phyloP scores from a whole-genome alignment of 768 basidiomycete genomes.

The Austroboletus festivus region DNA sequence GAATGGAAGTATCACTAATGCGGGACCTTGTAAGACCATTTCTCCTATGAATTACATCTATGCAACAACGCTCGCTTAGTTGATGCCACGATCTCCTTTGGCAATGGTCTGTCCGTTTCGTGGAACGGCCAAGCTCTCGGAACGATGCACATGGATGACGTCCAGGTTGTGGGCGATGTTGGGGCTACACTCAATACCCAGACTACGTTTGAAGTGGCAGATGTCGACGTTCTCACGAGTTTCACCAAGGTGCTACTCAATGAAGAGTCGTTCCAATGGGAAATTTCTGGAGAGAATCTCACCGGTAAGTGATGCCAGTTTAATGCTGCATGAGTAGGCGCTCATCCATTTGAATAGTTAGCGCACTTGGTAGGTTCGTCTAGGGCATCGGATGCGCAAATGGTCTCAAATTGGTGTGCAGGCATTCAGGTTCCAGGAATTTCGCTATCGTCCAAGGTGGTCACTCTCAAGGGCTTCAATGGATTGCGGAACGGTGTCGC shows the following conservation, averaged over 20 bases:
- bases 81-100: slow-evolving; percentile 66
- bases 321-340: not conserved
- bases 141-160: slow-evolving; percentile 55
- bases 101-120: slow-evolving; percentile 53
- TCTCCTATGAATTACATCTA: not conserved
- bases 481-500: slow-evolving; percentile 59
- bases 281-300: slow-evolving; percentile 61
- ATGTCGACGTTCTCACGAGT: slow-evolving; percentile 53
- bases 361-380: slow-evolving; percentile 47
- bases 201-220: slow-evolving; percentile 55
- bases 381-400: not conserved
- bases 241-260: slow-evolving; percentile 69
- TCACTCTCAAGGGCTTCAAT: slow-evolving; percentile 70
- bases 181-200: slow-evolving; percentile 57
- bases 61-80: slow-evolving; percentile 35
- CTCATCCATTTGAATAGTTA: slow-evolving; percentile 39
- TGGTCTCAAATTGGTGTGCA: slow-evolving; percentile 16
- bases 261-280: slow-evolving; percentile 65
- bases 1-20: slow-evolving; percentile 61
- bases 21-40: slow-evolving; percentile 62
- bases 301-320: slow-evolving; percentile 39
- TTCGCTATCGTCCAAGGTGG: slow-evolving; percentile 49
- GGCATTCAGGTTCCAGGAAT: slow-evolving; percentile 60
- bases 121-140: slow-evolving; percentile 62
- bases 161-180: slow-evolving; percentile 57